Base-by-base conservation (phyloP, 2,329 filamentous ascomycete species). In the Hortaea sp. region DNA sequence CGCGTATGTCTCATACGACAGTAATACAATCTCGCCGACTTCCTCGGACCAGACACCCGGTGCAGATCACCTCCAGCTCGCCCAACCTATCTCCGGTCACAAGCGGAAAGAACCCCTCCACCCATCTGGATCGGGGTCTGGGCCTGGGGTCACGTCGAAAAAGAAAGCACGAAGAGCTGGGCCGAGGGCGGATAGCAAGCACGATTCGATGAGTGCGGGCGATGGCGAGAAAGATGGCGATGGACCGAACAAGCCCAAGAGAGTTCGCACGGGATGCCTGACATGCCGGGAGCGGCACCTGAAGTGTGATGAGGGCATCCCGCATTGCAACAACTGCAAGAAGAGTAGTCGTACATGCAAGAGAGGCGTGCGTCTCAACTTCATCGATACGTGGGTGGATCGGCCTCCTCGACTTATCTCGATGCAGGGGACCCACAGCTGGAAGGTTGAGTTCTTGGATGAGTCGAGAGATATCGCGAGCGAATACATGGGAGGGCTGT, bases 381-480 rank as follows among this genome's bases (percentile, higher is more conserved):
- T 95, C 59, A 88, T 95, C 55, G 88, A 95, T 61, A 84, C 83
- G 3, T 82, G 83, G 51, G 81, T 84, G 47, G 80, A 85, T 58
- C 69, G 73, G 42, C 86, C 83, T 44, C 82, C 80, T 7, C 55
- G 45, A 6, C 43, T 59, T n/a, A 76, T 77, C 42, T 69, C 84
- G 27, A 72, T 76, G 5, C 58, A 52, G 40, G 76, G 74, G 1
- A 76, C 78, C 1, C 69, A 74, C 1, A 82, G 86, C 43, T 88
- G 84, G 76, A 74, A 74, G 61, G 75, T 95, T 10, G 75, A 79
- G 44, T 95, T 97, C 56, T 76, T 84, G 58, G 90, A 95, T 61
- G 88, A 97, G 62, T 95, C 89, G 20, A 78, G 88, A 29, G 76
- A 85, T 41, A 94, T 95, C 63, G 90, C 90, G 5, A 90, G 85